Evolutionary conservation across 129 eudicot species (phyloP), one percentile per base, ranked within the genome.

Genomic region (Artemisia annua): DNA sequence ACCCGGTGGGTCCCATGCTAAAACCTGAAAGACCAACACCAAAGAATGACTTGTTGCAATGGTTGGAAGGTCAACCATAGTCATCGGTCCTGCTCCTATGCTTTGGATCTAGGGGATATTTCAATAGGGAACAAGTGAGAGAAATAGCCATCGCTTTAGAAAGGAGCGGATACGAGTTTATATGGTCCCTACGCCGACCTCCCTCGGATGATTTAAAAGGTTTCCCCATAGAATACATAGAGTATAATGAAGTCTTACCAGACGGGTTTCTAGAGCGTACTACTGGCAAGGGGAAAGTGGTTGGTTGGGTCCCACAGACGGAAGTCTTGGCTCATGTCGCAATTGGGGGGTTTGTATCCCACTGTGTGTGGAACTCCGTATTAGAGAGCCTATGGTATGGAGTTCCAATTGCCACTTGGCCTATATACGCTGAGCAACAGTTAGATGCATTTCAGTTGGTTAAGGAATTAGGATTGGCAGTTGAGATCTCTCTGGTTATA

Each of bases 321-420:
- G 69, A 62, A 61, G 44, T 61, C 30, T 26, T 83, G 56, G 69
- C 76, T 17, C 76, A 80, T 12, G 17, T n/a, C 66, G 84, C 87
- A 0, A 51, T 77, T 2, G 77, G 84, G 1, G 84, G 79, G 30
- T 79, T 83, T 17, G 66, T 83, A 2, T 79, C 87, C 4, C 84
- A 83, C 54, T 83, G 87, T 13, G 87, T 82, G 59, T 83, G 87
- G 87, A 83, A 83, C 57, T 83, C 87, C 0, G 6, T 75, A 12
- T 48, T 76, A 8, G 84, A 83, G 84, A 71, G 84, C 3, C 15
- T 76, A 0, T 67, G 80, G 84, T 28, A 55, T 11, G 84, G 84
- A 13, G 87, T 83, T 28, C 84, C 84, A 0, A 18, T 79, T 13
- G 87, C 82, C 0, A 76, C 84, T 1, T 83, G 84, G 87, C 87